Base-by-base conservation (phyloP, 441 rosid genomes). In the Eruca vesicaria region DNA sequence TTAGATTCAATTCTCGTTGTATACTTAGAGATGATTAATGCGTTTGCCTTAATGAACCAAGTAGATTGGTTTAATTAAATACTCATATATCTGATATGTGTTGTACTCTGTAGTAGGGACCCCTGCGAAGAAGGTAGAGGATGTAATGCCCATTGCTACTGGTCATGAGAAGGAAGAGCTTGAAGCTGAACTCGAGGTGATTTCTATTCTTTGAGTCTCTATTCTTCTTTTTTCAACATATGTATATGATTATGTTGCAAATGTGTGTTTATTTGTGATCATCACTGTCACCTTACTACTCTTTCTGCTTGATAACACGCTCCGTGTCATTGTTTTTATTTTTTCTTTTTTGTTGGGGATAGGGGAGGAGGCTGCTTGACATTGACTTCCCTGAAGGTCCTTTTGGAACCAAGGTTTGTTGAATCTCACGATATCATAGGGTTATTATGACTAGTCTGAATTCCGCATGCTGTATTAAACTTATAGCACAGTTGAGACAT, bases 111-210 rank as follows among this genome's bases (percentile, higher is more conserved):
- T 16, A 48, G 55, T 50, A 8, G 55, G 7, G 55, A 45, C 53
- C 0, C 0, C 4, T 15, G 83, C 81, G 74, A 88, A 85, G 86
- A 87, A 63, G 62, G 86, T 87, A 68, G 98, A 92, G 78, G 90
- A 87, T 84, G 84, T 90, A 48, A 85, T 91, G 92, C 99, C 94
- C 15, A 89, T 93, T 74, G 97, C 99, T 5, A 95, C 99, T 53
- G 98, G 97, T 41, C 97, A 92, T 12, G 97, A 95, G 76, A 84
- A 87, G 29, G 97, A 95, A 85, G 99, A 95, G 85, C 86, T 95
- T 63, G 91, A 86, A 76, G 88, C 91, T 61, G 92, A 88, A 84
- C 74, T 93, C 35, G 71, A 85, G 99, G 98, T 95, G 32, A 72
- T 26, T 48, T 35, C 78, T 26, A 8, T 0, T 61, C 2, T 69